Conservation (phyloP, 352 stramenopile species). For the Phytophthora agathidicida region DNA sequence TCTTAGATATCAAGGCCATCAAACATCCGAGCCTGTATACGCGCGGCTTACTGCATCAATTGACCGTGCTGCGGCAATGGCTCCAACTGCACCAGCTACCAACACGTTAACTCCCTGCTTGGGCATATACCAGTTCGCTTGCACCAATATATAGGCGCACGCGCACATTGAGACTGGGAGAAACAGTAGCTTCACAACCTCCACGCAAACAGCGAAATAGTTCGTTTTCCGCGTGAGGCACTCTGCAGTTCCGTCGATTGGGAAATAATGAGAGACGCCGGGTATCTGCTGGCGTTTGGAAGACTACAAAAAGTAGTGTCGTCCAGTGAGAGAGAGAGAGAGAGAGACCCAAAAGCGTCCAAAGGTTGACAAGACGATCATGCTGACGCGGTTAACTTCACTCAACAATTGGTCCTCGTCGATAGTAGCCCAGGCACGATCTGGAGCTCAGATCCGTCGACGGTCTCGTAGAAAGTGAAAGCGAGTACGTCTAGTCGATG, state of each 20-base stretch:
- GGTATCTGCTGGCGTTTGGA: constrained; percentile 9
- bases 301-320: constrained; percentile 23
- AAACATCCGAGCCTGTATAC: constrained; percentile 3
- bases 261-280: constrained; percentile 15
- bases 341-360: constrained; percentile 18
- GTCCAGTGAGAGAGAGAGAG: constrained; percentile 21
- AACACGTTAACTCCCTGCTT: constrained; percentile 31
- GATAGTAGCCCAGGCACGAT: not conserved
- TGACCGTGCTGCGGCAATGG: constrained; percentile 13
- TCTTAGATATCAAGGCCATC: constrained; percentile 6
- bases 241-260: not conserved
- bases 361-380: constrained; percentile 20
- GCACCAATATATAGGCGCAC: constrained; percentile 17
- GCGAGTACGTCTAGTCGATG: constrained; percentile 21
- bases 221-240: constrained; percentile 8
- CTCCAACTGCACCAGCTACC: constrained; percentile 22
- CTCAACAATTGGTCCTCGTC: constrained; percentile 4
- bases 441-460: constrained; percentile 6
- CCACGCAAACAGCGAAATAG: constrained; percentile 16
- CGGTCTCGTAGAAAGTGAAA: constrained; percentile 37
- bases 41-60: constrained; percentile 21
- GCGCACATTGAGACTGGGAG: constrained; percentile 16
- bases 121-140: constrained; percentile 4
- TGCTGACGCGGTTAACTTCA: constrained; percentile 8
- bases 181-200: constrained; percentile 11